Evolutionary conservation across 257 asterid genomes (phyloP), one percentile per base, ranked within the genome.

Genomic region (Jacaranda copaia): DNA sequence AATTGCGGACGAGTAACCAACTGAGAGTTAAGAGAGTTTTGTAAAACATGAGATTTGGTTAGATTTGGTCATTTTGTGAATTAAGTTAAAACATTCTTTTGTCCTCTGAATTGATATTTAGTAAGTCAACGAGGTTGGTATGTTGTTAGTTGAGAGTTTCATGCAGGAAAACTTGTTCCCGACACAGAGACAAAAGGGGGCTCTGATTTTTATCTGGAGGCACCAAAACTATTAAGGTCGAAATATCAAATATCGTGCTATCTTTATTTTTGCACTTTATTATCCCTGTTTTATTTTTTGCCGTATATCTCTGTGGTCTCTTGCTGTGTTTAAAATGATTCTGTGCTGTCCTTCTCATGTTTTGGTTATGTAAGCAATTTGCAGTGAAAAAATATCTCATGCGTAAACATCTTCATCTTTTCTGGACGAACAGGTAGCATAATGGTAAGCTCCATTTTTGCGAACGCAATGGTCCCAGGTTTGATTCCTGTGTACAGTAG

Each of bases 21-120:
- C 80, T 62, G 81, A 81, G 78, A 59, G 68, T 72, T 81, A 63
- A 74, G 81, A 13, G 53, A 83, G 43, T 88, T 91, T 89, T 89
- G 92, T 88, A 45, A 68, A 67, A 68, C 70, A 40, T 56, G 57
- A 67, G 76, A 56, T 74, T 79, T 59, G 63, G 48, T 77, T 62
- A 20, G 68, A 82, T 64, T 35, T 35, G 43, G 70, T 55, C 64
- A 13, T 77, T 63, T 56, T 57, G 66, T 59, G 70, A 10, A 56
- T 52, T 79, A 49, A 58, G 60, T 65, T 70, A 38, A 9, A 9
- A 19, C 14, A 20, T 14, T 56, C 49, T 49, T 62, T 25, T 10
- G 60, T 42, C 6, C 63, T 59, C 35, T 52, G 51, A 38, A 48
- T 68, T 11, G 6, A n/a, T 60, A 59, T 52, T 62, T 42, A 6